A percentile compares a stretch with the other conserved stretches of the same genome.
Conservation (phyloP, 495 filamentous ascomycete genomes). For the Penicillium paradoxum region DNA sequence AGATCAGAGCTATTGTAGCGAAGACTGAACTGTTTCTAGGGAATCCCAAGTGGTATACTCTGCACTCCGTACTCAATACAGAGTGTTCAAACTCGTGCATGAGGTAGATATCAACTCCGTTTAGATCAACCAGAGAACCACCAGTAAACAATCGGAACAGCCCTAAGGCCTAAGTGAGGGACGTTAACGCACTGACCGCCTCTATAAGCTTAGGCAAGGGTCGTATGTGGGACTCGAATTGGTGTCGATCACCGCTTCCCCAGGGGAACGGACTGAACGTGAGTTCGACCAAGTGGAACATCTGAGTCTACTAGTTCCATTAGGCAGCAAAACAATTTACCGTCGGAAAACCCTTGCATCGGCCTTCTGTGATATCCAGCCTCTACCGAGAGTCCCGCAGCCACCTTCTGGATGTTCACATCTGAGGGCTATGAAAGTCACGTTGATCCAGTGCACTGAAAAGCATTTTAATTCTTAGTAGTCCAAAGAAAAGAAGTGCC, state of each 20-base stretch:
- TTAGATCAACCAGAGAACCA: no score
- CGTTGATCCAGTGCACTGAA: background rate
- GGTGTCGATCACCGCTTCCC: slow-evolving; percentile 1
- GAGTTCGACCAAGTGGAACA: background rate
- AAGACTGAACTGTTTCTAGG: no score
- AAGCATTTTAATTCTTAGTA: background rate
- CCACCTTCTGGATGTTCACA: background rate
- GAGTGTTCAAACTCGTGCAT: no score
- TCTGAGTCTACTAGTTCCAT: background rate
- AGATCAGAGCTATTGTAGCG: no score
- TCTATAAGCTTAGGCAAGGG: slow-evolving; percentile 15
- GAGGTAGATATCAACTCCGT: no score
- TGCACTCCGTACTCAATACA: no score
- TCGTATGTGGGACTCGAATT: slow-evolving; percentile 1
- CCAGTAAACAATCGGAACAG: background rate
- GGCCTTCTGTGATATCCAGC: background rate
- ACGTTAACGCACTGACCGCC: slow-evolving; percentile 6
- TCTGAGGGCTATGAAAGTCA: background rate
- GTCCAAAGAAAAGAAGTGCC: no score
- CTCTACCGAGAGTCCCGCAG: background rate
- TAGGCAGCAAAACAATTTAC: background rate
- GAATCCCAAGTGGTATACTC: no score
- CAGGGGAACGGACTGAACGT: background rate
- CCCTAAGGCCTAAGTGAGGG: slow-evolving; percentile 13
- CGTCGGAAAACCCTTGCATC: background rate